Evolutionary conservation across 108 stramenopile genomes (phyloP).

Genomic region (Discostella pseudostelligera): DNA sequence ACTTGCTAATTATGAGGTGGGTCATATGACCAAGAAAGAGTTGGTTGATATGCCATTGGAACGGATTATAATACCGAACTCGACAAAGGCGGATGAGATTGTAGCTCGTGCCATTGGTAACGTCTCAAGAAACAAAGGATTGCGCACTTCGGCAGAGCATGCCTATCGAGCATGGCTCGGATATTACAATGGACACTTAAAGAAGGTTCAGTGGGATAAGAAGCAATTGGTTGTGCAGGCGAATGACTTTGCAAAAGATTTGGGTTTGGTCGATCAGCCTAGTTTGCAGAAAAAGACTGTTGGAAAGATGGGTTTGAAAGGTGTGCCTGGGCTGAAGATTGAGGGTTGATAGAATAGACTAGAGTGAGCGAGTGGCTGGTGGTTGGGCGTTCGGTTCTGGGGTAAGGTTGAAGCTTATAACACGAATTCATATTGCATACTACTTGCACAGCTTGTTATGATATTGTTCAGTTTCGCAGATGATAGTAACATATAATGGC

Average conservation of each 20-base stretch:
- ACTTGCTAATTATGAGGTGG: slow-evolving; percentile 51
- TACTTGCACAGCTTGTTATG: too few species aligned
- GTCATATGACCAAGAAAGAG: slow-evolving; percentile 40
- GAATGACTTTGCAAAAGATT: slow-evolving; percentile 47
- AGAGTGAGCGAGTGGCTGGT: too few species aligned
- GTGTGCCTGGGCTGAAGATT: slow-evolving; percentile 59
- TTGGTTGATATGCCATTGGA: slow-evolving; percentile 50
- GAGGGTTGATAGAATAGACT: slow-evolving; percentile 9
- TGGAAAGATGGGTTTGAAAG: slow-evolving; percentile 88
- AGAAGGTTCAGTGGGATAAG: slow-evolving; percentile 40
- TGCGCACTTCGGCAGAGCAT: slow-evolving; percentile 37
- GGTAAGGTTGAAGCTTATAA: background rate
- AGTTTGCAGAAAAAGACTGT: slow-evolving; percentile 71
- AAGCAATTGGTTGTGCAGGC: slow-evolving; percentile 59
- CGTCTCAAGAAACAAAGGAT: slow-evolving; percentile 7
- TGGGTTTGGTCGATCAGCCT: slow-evolving; percentile 67
- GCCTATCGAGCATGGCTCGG: slow-evolving; percentile 82
- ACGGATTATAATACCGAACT: slow-evolving; percentile 13
- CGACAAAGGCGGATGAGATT: slow-evolving; percentile 5
- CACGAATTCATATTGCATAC: too few species aligned
- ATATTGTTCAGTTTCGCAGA: too few species aligned
- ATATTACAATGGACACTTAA: slow-evolving; percentile 80
- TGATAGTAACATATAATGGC: too few species aligned
- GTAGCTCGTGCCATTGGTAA: background rate
- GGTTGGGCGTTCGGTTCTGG: too few species aligned